Base-by-base conservation (phyloP, 2,329 filamentous ascomycete species). In the Pseudogymnoascus verrucosus region DNA sequence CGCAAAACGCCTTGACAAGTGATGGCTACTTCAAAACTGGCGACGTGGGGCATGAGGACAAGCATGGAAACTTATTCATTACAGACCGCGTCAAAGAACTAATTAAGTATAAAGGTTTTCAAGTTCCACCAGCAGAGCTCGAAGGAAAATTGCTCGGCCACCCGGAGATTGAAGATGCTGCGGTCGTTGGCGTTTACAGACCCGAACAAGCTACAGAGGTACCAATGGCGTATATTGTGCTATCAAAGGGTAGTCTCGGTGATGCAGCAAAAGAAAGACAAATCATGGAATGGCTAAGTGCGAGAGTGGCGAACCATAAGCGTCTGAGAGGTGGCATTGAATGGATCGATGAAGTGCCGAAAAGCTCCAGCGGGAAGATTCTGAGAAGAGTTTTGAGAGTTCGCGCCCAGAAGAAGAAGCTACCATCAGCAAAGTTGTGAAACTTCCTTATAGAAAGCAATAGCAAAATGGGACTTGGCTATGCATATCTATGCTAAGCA, bases 31-130 rank as follows among this genome's bases (percentile, higher is more conserved):
- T 76, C 54, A 66, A 68, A 42, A 77, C 75, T 0, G 75, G 75
- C 44, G 75, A 77, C 28, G 78, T 85, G n/a, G 66, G 70, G 6
- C 82, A 80, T n/a, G 68, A 74, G 80, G 31, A 66, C 69, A 14
- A 69, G 74, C 40, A 74, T 73, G 5, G 61, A 74, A 42, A 72
- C 78, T 42, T 78, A 78, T 40, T 42, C 10, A 60, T 60, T 16
- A 60, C 63, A 69, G 66, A 65, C 63, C 19, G 16, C 10, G 10
- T 68, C 66, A 70, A 78, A 69, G 76, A 80, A 64, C 69, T 80
- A 8, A 80, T 80, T 68, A 80, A 80, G 67, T 79, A 79, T 62
- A 80, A 80, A 67, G 79, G 79, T 1, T 71, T 79, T 40, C 78
- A 81, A 69, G 78, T 81, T 16, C 76, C 79, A 10, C 79, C 79